A percentile compares a stretch with the other conserved stretches of the same genome.
These are phyloP conservation scores for Hypoxylon intermedium DNA, from an alignment of 495 filamentous ascomycete species.

Conservation along the genomic window DNA sequence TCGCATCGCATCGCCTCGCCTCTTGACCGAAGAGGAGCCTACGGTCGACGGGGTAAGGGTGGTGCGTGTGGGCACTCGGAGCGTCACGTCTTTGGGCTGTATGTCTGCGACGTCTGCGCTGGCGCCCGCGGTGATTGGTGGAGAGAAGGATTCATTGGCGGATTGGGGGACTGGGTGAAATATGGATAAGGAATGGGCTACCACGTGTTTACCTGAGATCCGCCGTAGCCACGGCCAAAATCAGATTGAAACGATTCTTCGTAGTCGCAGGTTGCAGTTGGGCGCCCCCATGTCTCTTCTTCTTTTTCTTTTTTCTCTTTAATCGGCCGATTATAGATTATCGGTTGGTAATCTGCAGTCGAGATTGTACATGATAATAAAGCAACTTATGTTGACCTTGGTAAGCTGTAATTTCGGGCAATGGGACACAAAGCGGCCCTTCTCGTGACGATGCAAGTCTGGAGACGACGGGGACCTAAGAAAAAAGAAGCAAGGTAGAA, in stretches of 20 bases:
- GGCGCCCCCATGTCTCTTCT: slow-evolving; percentile 28
- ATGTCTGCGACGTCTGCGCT: slow-evolving; percentile 44
- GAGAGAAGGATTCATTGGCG: slow-evolving; percentile 34
- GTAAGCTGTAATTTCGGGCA: slow-evolving; percentile 39
- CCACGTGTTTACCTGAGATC: slow-evolving; percentile 44
- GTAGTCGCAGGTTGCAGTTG: slow-evolving; percentile 17
- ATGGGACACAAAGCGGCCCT: slow-evolving; percentile 21
- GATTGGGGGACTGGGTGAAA: slow-evolving; percentile 34
- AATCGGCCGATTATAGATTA: slow-evolving; percentile 32
- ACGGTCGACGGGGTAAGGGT: slow-evolving; percentile 37
- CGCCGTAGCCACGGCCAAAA: slow-evolving; percentile 47
- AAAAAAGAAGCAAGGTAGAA: not conserved
- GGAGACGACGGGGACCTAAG: too few species aligned
- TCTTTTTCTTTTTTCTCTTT: slow-evolving; percentile 14
- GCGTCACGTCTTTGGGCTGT: slow-evolving; percentile 40
- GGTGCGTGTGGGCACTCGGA: slow-evolving; percentile 39
- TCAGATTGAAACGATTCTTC: slow-evolving; percentile 37
- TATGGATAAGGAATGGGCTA: slow-evolving; percentile 39
- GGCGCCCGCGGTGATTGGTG: slow-evolving; percentile 43
- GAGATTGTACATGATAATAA: slow-evolving; percentile 36
- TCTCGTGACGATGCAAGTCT: slow-evolving; percentile 11
- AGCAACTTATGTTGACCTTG: slow-evolving; percentile 24
- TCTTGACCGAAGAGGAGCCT: slow-evolving; percentile 40
- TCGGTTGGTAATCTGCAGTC: slow-evolving; percentile 36
- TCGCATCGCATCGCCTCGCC: slow-evolving; percentile 40